Percentiles rank a stretch among this genome's conserved stretches.
phyloP scores from a whole-genome alignment of 1,284 basidiomycete genomes.

The Cystobasidiaceae sp. region DNA sequence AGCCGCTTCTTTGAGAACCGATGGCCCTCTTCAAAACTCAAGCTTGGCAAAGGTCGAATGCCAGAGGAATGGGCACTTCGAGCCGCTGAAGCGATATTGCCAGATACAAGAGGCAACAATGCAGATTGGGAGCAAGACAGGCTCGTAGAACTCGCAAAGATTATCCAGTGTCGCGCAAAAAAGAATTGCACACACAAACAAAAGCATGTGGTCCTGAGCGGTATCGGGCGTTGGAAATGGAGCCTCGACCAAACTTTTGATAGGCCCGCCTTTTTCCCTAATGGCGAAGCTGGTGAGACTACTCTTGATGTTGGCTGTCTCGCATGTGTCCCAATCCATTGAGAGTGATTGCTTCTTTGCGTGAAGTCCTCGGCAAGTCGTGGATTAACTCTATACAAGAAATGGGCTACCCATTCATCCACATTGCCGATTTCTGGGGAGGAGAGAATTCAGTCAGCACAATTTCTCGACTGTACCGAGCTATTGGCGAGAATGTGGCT shows the following conservation, averaged over 20 bases:
- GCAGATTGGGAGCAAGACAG: constrained; percentile 6
- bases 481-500: constrained; percentile 2
- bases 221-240: constrained; percentile 12
- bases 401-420: constrained; percentile 14
- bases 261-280: constrained; percentile 2
- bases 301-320: no score
- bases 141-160: not conserved
- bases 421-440: constrained; percentile 5
- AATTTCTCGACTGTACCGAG: constrained; percentile 1
- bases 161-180: constrained; percentile 3
- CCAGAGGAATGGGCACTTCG: constrained; percentile 5
- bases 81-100: not conserved
- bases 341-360: no score
- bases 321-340: no score
- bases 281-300: constrained; percentile 19
- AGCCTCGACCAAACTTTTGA: constrained; percentile 8
- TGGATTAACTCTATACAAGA: not conserved
- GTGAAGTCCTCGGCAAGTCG: constrained; percentile 8
- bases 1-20: not conserved
- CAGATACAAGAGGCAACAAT: not conserved
- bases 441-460: not conserved
- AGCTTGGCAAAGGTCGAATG: not conserved
- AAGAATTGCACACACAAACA: constrained; percentile 2
- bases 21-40: not conserved
- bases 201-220: constrained; percentile 13